Base-by-base conservation (phyloP, 1,284 basidiomycete genomes). In the Ceratobasidium sp. region DNA sequence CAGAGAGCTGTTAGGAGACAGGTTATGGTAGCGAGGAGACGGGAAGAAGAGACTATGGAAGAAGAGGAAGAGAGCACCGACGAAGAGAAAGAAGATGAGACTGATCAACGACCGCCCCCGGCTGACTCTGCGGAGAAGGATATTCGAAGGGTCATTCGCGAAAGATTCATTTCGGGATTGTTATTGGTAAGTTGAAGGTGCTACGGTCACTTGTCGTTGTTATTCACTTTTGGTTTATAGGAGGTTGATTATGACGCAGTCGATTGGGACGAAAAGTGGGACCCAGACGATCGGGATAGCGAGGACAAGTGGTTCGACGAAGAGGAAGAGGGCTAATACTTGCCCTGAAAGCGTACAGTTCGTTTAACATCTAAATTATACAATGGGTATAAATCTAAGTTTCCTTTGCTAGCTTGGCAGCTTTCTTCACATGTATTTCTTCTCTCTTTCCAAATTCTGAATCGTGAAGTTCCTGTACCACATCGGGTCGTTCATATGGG, bases 371-470 rank as follows among this genome's bases (percentile, higher is more conserved):
- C 11, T 41, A 41, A 41, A 4, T 41, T 41, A 41, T 41, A 41
- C 36, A 41, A 41, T 41, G 36, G 36, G 36, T 41, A 11, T 41
- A 41, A 41, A 41, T 41, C 36, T 41, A 41, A 41, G 36, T 41
- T 11, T 50, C 15, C 50, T 72, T 72, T 36, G 56, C 75, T 47
- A 75, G 65, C 48, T 78, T 78, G 47, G 76, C 84, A 78, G 77
- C 75, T 81, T 95, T 95, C 76, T 90, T 85, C 81, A 85, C 87
- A 81, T 94, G 89, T 51, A 93, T 90, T 83, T 92, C 89, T 83
- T 97, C 94, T 74, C 95, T 87, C 82, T 93, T 90, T 29, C 97
- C 97, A 83, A 98, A 98, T 75, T 92, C 89, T 19, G 93, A 93
- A 79, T 97, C 95, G 80, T 97, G 93, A 78, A 99, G 86, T 83